These are phyloP conservation scores for Neonectria ditissima DNA, from an alignment of 2,329 filamentous ascomycete genomes.

Conservation along the genomic window DNA sequence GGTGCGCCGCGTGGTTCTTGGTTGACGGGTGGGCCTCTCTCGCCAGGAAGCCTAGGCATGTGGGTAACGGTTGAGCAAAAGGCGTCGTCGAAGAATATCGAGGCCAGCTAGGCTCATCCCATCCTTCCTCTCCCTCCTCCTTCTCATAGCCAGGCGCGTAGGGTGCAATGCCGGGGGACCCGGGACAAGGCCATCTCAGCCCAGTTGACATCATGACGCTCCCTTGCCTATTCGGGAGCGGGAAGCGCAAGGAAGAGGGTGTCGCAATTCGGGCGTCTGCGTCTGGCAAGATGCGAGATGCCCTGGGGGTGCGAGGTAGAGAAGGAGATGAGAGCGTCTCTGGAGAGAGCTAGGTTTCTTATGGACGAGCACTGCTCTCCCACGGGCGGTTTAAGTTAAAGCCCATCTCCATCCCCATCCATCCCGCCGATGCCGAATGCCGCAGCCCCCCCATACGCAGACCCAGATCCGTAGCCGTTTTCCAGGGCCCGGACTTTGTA, in stretches of 20 bases:
- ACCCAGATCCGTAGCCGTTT: constrained; percentile 10
- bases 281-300: too few species aligned
- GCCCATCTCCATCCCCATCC: constrained; percentile 17
- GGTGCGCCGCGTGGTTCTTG: constrained; percentile 5
- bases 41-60: background rate
- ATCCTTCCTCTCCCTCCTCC: too few species aligned
- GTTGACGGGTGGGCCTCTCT: background rate
- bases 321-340: constrained; percentile 32
- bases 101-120: constrained; percentile 3
- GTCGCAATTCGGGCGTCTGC: background rate
- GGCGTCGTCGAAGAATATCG: background rate
- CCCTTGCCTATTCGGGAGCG: background rate
- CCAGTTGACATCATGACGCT: constrained; percentile 32
- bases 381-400: constrained; percentile 14
- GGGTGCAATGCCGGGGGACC: constrained; percentile 37
- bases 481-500: background rate
- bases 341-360: constrained; percentile 10
- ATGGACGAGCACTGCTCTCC: background rate
- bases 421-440: constrained; percentile 3
- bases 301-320: constrained; percentile 24
- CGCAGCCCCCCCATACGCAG: constrained; percentile 2
- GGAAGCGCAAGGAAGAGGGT: constrained; percentile 12
- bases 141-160: constrained; percentile 23
- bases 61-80: background rate
- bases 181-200: constrained; percentile 25